phyloP scores from a whole-genome alignment of 495 filamentous ascomycete genomes.

The Pyrenula aspistea region DNA sequence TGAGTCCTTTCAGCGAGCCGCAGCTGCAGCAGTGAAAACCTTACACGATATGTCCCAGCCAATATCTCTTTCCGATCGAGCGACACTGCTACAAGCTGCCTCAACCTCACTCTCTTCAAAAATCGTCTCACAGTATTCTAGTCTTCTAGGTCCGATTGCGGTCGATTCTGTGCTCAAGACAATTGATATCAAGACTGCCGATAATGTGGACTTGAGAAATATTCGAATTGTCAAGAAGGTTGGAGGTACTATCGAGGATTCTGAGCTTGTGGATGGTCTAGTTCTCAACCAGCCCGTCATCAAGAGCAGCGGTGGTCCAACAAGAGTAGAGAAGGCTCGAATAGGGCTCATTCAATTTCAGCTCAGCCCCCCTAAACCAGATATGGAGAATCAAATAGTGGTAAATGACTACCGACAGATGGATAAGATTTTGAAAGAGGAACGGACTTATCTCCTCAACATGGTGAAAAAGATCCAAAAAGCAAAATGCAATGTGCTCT shows the following conservation, averaged over 20 bases:
- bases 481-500: constrained; percentile 95
- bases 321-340: constrained; percentile 90
- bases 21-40: constrained; percentile 73
- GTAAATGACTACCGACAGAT: constrained; percentile 99
- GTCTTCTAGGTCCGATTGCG: constrained; percentile 85
- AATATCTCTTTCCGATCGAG: constrained; percentile 76
- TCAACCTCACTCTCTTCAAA: constrained; percentile 97
- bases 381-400: constrained; percentile 99
- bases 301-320: constrained; percentile 84
- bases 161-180: constrained; percentile 92
- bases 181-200: constrained; percentile 86
- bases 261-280: constrained; percentile 90
- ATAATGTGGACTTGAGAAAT: constrained; percentile 92
- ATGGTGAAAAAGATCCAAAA: constrained; percentile 99
- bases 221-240: constrained; percentile 97
- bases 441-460: constrained; percentile 93
- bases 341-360: constrained; percentile 99
- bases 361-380: constrained; percentile 92
- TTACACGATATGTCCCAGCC: constrained; percentile 93
- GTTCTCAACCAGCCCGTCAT: constrained; percentile 87
- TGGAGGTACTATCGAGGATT: constrained; percentile 95
- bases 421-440: constrained; percentile 99
- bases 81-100: constrained; percentile 87
- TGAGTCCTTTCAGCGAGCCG: constrained; percentile 92
- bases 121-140: constrained; percentile 94